Evolutionary conservation across 768 basidiomycete genomes (phyloP).

Genomic region (Pleurotus sapidus): DNA sequence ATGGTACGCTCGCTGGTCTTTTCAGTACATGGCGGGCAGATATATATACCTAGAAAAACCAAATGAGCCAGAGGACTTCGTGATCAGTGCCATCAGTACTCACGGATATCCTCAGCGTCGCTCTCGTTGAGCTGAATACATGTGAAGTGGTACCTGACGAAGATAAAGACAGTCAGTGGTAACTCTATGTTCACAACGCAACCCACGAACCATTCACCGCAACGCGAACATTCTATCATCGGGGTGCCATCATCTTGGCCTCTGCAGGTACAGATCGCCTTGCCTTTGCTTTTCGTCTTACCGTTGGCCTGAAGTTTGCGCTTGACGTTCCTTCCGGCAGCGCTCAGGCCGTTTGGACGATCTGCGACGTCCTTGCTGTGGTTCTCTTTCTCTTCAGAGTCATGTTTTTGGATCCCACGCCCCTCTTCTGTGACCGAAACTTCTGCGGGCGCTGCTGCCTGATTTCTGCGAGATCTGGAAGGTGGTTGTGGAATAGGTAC

Average conservation of each 20-base stretch:
- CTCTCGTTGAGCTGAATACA: slow-evolving; percentile 63
- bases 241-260: slow-evolving; percentile 75
- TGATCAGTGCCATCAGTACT: slow-evolving; percentile 24
- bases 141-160: slow-evolving; percentile 76
- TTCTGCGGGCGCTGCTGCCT: slow-evolving; percentile 2
- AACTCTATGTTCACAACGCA: background rate
- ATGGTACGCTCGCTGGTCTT: slow-evolving; percentile 63
- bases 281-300: slow-evolving; percentile 13
- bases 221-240: slow-evolving; percentile 74
- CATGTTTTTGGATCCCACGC: slow-evolving; percentile 7
- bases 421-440: background rate
- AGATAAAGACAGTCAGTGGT: slow-evolving; percentile 5
- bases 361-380: slow-evolving; percentile 15
- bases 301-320: slow-evolving; percentile 1
- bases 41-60: slow-evolving; percentile 51
- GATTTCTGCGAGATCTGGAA: slow-evolving; percentile 6
- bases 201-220: slow-evolving; percentile 66
- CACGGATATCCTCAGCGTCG: slow-evolving; percentile 78
- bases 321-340: slow-evolving; percentile 15
- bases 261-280: slow-evolving; percentile 58
- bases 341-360: slow-evolving; percentile 14
- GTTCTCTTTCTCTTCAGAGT: slow-evolving; percentile 25
- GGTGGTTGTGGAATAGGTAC: background rate
- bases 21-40: slow-evolving; percentile 50
- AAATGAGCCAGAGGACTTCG: slow-evolving; percentile 2